Evolutionary conservation across 306 rosid species (phyloP).

Genomic region (Gastrolobium villosum): DNA sequence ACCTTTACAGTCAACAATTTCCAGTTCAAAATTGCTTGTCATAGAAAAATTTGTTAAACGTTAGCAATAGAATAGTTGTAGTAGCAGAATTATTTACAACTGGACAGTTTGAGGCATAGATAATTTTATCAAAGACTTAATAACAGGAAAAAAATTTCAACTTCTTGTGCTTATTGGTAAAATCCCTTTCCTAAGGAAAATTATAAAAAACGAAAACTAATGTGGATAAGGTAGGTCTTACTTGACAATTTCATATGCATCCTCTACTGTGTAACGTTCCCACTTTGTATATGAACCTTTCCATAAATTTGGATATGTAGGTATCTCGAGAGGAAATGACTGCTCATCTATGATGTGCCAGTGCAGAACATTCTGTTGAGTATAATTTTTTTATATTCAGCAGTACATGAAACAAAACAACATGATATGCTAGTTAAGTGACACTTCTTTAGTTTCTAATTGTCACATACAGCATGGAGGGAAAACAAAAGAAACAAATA

Average conservation of each 20-base stretch:
- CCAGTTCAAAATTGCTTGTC: constrained; percentile 23
- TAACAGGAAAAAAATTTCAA: constrained; percentile 21
- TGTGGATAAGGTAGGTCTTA: constrained; percentile 57
- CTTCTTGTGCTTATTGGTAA: constrained; percentile 10
- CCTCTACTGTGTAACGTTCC: constrained; percentile 95
- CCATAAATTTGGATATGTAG: constrained; percentile 92
- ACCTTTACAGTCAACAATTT: constrained; percentile 4
- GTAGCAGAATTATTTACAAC: constrained; percentile 10
- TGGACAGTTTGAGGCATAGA: constrained; percentile 19
- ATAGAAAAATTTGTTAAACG: neutral
- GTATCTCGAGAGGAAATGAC: constrained; percentile 94
- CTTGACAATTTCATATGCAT: constrained; percentile 90
- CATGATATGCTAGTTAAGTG: constrained; percentile 16
- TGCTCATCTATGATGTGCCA: constrained; percentile 95
- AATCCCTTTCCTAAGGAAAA: constrained; percentile 24
- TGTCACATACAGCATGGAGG: constrained; percentile 8
- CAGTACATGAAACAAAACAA: constrained; percentile 51
- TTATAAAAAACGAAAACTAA: constrained; percentile 12
- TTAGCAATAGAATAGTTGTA: constrained; percentile 15
- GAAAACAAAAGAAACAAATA: constrained; percentile 35
- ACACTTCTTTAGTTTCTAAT: constrained; percentile 32
- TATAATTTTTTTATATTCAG: constrained; percentile 58
- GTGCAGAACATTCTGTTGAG: constrained; percentile 89
- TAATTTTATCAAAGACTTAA: constrained; percentile 20
- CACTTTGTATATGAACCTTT: constrained; percentile 88